These are phyloP conservation scores for Penstemon barbatus DNA, from an alignment of 257 asterid genomes.

Conservation along the genomic window DNA sequence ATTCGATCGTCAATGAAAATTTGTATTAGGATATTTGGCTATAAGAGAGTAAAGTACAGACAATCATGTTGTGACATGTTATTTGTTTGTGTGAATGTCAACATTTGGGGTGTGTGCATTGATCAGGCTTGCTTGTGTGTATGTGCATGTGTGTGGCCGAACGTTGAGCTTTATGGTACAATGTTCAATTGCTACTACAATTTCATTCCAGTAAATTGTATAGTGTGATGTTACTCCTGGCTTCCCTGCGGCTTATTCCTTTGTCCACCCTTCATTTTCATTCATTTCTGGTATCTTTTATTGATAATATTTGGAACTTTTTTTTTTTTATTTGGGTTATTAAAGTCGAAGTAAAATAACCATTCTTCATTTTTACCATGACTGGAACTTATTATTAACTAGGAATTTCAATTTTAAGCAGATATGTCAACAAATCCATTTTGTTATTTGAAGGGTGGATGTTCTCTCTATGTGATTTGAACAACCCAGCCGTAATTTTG, in stretches of 20 bases:
- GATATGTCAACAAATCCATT: background rate
- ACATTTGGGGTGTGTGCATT: too few relatives aligned
- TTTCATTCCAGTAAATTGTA: too few relatives aligned
- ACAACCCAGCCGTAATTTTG: constrained; percentile 8
- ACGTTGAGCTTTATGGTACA: background rate
- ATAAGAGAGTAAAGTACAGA: background rate
- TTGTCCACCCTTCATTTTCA: background rate
- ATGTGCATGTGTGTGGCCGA: too few relatives aligned
- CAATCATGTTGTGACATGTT: too few relatives aligned
- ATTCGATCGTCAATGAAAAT: background rate
- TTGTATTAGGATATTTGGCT: background rate
- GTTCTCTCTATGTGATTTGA: constrained; percentile 13
- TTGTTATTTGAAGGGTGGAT: background rate
- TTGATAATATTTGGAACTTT: background rate
- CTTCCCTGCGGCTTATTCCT: constrained; percentile 1
- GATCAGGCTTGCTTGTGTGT: too few relatives aligned
- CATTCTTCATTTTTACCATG: constrained; percentile 8
- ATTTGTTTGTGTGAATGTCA: too few relatives aligned
- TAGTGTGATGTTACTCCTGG: constrained; percentile 5
- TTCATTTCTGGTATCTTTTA: constrained; percentile 7
- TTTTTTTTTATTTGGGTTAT: constrained; percentile 9
- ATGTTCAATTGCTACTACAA: constrained; percentile 6
- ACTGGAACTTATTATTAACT: too few relatives aligned
- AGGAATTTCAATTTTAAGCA: too few relatives aligned
- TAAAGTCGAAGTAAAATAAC: background rate